Base-by-base conservation (phyloP, 2,329 filamentous ascomycete genomes). In the Aspergillaceae sp. region DNA sequence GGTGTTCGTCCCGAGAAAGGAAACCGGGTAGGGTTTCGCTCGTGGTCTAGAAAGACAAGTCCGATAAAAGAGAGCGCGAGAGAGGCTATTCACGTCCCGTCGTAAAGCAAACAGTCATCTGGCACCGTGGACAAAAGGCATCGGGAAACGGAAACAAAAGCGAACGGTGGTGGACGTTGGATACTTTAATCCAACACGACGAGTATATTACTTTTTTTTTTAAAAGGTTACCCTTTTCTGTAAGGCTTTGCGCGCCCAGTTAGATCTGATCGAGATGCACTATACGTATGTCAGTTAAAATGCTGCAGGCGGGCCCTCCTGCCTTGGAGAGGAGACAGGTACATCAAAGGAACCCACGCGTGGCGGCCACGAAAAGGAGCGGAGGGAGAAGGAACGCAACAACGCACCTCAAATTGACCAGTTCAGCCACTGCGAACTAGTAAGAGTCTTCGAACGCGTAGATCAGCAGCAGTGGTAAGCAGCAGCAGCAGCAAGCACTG, bases 61-160 rank as follows among this genome's bases (percentile, higher is more conserved):
- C 54, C 51, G 51, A 50, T 43, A 51, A 2, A 19, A 19, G 19
- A 19, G 19, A 19, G 19, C 19, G 19, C 19, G 19, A 52, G 55
- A 54, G 53, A 55, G 58, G 54, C 54, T 63, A 62, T 52, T 46
- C 44, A 53, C 44, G 56, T 48, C 56, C 52, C 51, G 52, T 55
- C 52, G 52, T 47, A 40, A 44, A 52, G 55, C 53, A 50, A 51
- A 53, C 52, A 52, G 51, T 62, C 60, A 60, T 56, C 53, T 53
- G 57, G 56, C 37, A 46, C 45, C 53, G 52, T 51, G 51, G 46
- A 43, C 48, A 56, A 49, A 45, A 51, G 54, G 54, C 57, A 63
- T 63, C 51, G 55, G 56, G 48, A 42, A 54, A 40, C 30, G 34
- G 30, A 19, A 50, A 41, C 40, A 35, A 35, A 35, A 51, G 52